Evolutionary conservation across 371 early-diverging fungal species (phyloP).

Genomic region (Smittium mucronatum): DNA sequence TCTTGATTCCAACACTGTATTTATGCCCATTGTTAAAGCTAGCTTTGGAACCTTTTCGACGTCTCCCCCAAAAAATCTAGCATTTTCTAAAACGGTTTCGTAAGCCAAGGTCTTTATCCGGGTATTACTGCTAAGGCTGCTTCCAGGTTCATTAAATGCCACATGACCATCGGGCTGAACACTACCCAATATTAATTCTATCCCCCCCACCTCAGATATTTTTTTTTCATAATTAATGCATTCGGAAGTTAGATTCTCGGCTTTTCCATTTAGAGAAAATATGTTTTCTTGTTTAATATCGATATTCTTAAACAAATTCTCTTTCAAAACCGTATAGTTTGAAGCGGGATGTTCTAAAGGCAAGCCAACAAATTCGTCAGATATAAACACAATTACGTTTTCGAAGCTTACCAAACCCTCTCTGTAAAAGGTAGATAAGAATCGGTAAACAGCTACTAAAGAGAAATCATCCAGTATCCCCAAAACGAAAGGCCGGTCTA

Average conservation of each 20-base stretch:
- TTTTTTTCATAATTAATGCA: constrained; percentile 65
- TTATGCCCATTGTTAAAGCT: constrained; percentile 80
- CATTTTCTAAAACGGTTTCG: constrained; percentile 79
- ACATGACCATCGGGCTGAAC: constrained; percentile 86
- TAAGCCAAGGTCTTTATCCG: constrained; percentile 82
- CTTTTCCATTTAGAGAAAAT: constrained; percentile 72
- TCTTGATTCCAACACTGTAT: constrained; percentile 74
- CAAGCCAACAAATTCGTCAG: constrained; percentile 47
- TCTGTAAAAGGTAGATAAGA: constrained; percentile 37
- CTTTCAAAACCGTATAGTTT: constrained; percentile 81
- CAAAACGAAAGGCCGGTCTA: constrained; percentile 63
- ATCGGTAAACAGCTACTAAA: constrained; percentile 57
- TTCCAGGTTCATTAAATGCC: constrained; percentile 87
- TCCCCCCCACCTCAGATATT: constrained; percentile 62
- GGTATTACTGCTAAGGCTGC: constrained; percentile 66
- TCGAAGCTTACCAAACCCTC: constrained; percentile 43
- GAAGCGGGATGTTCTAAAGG: constrained; percentile 62
- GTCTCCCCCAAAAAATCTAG: constrained; percentile 77
- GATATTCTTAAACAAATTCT: constrained; percentile 65
- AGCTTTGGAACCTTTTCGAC: constrained; percentile 77
- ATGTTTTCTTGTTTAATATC: constrained; percentile 66
- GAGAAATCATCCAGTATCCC: constrained; percentile 82
- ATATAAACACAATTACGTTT: constrained; percentile 49
- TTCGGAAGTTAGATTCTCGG: constrained; percentile 61
- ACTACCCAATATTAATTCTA: constrained; percentile 68